A percentile compares a stretch with the other conserved stretches of the same genome.
Evolutionary conservation across 2,329 filamentous ascomycete genomes (phyloP).

Genomic region (Tolypocladium sp.): DNA sequence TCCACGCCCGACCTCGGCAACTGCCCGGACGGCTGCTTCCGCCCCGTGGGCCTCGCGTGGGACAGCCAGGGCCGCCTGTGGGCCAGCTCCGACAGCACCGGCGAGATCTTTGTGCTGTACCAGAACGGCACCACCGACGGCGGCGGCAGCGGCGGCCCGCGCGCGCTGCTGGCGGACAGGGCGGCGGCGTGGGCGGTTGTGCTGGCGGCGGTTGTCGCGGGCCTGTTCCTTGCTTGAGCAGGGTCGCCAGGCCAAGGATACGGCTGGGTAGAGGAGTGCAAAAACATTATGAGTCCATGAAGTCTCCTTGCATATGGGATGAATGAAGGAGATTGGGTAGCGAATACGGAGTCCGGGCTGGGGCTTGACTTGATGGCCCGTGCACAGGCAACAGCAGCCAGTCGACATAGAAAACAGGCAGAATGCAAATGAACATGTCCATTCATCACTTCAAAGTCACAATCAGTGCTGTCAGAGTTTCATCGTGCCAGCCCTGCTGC

Average conservation of each 20-base stretch:
- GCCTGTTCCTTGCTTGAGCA: conserved; percentile 17
- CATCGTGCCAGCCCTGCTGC: neutral
- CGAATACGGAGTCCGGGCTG: neutral
- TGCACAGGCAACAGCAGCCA: neutral
- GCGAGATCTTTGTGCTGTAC: conserved; percentile 54
- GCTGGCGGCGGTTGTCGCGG: conserved; percentile 16
- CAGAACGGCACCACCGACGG: conserved; percentile 4
- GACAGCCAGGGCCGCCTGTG: conserved; percentile 46
- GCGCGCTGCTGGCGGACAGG: neutral
- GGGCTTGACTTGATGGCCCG: neutral
- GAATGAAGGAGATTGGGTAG: neutral
- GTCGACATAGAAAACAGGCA: neutral
- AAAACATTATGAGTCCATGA: neutral
- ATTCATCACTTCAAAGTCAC: neutral
- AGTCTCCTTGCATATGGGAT: neutral
- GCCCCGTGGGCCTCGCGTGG: conserved; percentile 50
- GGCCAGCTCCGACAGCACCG: conserved; percentile 53
- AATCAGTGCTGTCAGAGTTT: neutral
- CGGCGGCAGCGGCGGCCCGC: conserved; percentile 1
- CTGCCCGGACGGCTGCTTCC: conserved; percentile 51
- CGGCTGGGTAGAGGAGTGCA: neutral
- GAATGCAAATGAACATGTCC: neutral
- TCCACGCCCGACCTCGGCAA: conserved; percentile 40
- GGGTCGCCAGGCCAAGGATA: neutral
- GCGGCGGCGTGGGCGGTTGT: conserved; percentile 13